These are phyloP conservation scores for Kazachstania psychrophila DNA, from an alignment of 805 yeast species.

Conservation along the genomic window DNA sequence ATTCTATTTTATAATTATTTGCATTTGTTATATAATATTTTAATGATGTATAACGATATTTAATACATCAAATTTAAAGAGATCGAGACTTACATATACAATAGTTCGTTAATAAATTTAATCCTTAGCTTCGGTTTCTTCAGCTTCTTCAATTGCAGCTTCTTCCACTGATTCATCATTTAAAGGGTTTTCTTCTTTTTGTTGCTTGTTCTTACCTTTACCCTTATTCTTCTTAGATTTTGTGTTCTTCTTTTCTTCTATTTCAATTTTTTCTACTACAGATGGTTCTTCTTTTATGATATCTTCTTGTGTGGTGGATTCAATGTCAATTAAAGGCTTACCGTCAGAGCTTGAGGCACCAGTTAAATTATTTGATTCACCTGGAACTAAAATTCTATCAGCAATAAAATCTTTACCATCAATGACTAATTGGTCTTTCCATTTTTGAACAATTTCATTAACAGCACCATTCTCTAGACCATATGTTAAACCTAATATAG, in stretches of 20 bases:
- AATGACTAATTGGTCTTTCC: constrained; percentile 54
- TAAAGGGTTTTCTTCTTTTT: background rate
- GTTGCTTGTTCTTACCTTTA: too few relatives aligned
- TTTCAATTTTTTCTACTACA: constrained; percentile 10
- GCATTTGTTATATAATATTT: too few relatives aligned
- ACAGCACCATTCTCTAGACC: constrained; percentile 38
- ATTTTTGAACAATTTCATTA: constrained; percentile 41
- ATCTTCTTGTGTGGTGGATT: constrained; percentile 24
- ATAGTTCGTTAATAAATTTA: too few relatives aligned
- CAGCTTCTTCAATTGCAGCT: constrained; percentile 14
- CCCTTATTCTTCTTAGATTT: background rate
- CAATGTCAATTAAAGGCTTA: constrained; percentile 35
- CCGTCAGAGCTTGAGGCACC: constrained; percentile 7
- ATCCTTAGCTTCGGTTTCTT: constrained; percentile 7
- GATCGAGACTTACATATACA: too few relatives aligned
- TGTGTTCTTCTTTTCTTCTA: constrained; percentile 4
- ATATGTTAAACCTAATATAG: constrained; percentile 69
- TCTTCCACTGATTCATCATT: constrained; percentile 12
- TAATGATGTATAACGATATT: too few relatives aligned
- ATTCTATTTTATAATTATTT: too few relatives aligned
- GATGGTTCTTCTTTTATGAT: constrained; percentile 11
- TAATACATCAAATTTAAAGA: too few relatives aligned
- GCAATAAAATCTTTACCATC: constrained; percentile 51
- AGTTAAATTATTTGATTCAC: constrained; percentile 30
- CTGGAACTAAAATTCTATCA: constrained; percentile 46